Evolutionary conservation across 768 basidiomycete species (phyloP).

Genomic region (Hericium rajendrae): DNA sequence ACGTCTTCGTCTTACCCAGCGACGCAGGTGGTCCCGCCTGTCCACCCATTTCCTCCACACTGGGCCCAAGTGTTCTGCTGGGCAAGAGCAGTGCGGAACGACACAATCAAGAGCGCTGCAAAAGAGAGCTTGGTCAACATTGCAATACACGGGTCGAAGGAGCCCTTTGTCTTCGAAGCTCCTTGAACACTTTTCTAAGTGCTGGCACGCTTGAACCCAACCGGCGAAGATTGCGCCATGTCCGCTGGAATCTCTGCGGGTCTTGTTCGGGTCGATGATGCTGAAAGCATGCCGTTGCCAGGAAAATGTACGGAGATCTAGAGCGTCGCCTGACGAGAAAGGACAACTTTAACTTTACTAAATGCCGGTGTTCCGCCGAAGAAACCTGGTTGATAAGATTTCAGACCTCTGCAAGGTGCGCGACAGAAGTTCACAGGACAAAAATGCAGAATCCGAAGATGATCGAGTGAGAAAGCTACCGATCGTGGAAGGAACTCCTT

Average conservation of each 20-base stretch:
- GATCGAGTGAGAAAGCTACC: too few relatives aligned
- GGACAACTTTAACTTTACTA: background rate
- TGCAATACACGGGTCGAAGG: too few relatives aligned
- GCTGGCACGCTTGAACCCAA: background rate
- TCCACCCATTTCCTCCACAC: conserved; percentile 27
- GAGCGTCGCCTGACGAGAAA: too few relatives aligned
- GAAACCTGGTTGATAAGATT: background rate
- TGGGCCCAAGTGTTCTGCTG: conserved; percentile 2
- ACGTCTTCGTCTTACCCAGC: conserved; percentile 22
- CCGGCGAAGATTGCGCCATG: background rate
- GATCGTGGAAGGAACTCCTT: too few relatives aligned
- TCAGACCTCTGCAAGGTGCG: too few relatives aligned
- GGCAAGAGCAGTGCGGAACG: background rate
- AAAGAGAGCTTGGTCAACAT: too few relatives aligned
- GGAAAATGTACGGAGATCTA: too few relatives aligned
- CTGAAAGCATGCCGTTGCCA: too few relatives aligned
- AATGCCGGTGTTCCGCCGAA: background rate
- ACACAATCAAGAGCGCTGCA: too few relatives aligned
- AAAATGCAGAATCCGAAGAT: too few relatives aligned
- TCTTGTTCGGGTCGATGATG: background rate
- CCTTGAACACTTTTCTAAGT: background rate
- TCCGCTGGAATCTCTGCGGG: background rate
- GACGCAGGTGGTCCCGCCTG: conserved; percentile 33
- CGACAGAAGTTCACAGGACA: too few relatives aligned
- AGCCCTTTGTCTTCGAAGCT: too few relatives aligned